A percentile compares a stretch with the other conserved stretches of the same genome.
phyloP scores from a whole-genome alignment of 2,329 filamentous ascomycete species.

The Aspergillus tanneri region DNA sequence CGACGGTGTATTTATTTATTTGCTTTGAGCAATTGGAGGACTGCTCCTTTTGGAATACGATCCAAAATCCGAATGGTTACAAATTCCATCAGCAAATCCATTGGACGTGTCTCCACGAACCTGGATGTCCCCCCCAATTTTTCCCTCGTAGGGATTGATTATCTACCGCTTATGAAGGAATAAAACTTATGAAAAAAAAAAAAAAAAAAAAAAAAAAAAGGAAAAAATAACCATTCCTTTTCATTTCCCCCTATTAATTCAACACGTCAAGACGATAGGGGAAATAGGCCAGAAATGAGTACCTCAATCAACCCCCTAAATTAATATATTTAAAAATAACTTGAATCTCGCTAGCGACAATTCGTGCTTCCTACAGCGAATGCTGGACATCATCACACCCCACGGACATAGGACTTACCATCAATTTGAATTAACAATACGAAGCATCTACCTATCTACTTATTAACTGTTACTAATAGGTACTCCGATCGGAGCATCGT shows the following conservation, averaged over 20 bases:
- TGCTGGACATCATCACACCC: too few species aligned
- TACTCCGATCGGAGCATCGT: background rate
- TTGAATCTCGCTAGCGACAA: background rate
- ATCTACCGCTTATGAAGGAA: too few species aligned
- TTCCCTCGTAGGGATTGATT: too few species aligned
- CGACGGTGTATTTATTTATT: slow-evolving; percentile 15
- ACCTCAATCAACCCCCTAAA: background rate
- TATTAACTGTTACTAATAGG: background rate
- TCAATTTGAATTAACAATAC: too few species aligned
- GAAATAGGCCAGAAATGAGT: background rate
- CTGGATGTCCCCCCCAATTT: too few species aligned
- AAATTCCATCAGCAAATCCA: background rate
- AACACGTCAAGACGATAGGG: background rate
- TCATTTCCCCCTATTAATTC: background rate
- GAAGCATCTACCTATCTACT: too few species aligned
- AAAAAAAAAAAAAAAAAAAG: background rate
- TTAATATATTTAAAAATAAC: background rate
- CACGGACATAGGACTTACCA: too few species aligned
- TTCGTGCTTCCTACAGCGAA: too few species aligned
- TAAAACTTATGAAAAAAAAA: background rate
- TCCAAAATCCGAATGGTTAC: background rate
- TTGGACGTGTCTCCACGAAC: too few species aligned
- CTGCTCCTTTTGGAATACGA: background rate
- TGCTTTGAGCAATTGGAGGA: slow-evolving; percentile 1
- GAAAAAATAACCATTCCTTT: background rate